A percentile compares a stretch with the other conserved stretches of the same genome.
These are phyloP conservation scores for Curvularia lunata DNA, from an alignment of 2,329 filamentous ascomycete genomes.

Conservation along the genomic window DNA sequence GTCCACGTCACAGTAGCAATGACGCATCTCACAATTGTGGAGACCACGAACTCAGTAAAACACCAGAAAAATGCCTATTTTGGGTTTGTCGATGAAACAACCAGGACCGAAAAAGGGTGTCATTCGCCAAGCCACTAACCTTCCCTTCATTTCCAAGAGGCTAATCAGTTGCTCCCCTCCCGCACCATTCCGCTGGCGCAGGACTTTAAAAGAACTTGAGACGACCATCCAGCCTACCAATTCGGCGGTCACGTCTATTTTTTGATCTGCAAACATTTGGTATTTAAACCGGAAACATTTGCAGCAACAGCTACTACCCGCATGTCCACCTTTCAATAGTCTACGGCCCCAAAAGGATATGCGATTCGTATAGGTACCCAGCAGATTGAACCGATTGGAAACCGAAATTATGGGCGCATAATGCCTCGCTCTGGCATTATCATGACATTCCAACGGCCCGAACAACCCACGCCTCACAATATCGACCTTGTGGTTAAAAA, in stretches of 20 bases:
- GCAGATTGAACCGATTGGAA: neutral
- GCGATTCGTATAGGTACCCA: neutral
- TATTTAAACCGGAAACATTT: neutral
- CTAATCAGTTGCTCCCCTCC: neutral
- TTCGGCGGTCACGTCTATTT: neutral
- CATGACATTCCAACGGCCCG: neutral
- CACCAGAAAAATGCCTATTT: slow-evolving; percentile 1
- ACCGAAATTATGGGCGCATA: neutral
- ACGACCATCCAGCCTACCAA: neutral
- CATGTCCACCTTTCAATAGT: neutral
- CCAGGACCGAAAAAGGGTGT: slow-evolving; percentile 4
- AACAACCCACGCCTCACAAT: neutral
- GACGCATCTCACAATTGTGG: neutral
- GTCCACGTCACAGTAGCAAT: neutral
- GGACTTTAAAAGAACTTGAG: neutral
- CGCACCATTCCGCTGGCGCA: slow-evolving; percentile 3
- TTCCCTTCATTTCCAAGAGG: slow-evolving; percentile 8
- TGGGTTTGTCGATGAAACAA: slow-evolving; percentile 11
- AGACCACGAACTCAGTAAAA: neutral
- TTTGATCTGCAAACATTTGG: neutral
- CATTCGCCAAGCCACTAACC: slow-evolving; percentile 13
- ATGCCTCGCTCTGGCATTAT: neutral
- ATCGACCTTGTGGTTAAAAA: neutral
- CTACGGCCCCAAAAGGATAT: neutral
- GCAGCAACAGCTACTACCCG: neutral